Evolutionary conservation across 352 stramenopile genomes (phyloP).

Genomic region (Phytophthora pluvialis): DNA sequence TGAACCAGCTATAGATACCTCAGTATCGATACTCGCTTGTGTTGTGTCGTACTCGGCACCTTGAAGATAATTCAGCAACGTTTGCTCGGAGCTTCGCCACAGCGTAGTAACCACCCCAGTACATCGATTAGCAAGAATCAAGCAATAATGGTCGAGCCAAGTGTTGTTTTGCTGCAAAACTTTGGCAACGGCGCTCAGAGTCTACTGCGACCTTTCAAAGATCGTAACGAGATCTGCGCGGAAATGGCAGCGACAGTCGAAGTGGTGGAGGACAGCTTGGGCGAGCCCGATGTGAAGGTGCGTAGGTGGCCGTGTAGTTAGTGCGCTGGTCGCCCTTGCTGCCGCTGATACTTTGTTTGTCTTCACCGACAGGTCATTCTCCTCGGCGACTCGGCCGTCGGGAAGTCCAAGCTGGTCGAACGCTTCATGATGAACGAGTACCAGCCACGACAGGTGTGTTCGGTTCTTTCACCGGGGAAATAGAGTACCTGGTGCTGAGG

Average conservation of each 20-base stretch:
- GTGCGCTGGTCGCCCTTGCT: neutral
- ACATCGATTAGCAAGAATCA: no score
- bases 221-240: conserved; percentile 36
- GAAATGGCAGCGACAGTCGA: conserved; percentile 36
- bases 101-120: no score
- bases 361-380: conserved; percentile 83
- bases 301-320: neutral
- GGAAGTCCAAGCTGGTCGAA: conserved; percentile 96
- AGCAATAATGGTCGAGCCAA: no score
- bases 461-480: neutral
- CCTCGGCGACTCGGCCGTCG: conserved; percentile 94
- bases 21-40: no score
- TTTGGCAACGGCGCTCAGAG: neutral
- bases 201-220: conserved; percentile 94
- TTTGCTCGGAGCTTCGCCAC: no score
- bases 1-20: no score
- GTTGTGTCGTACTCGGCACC: no score
- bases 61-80: no score
- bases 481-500: conserved; percentile 3
- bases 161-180: neutral
- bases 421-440: conserved; percentile 97
- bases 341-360: neutral
- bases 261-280: conserved; percentile 50
- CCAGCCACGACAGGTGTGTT: conserved; percentile 82
- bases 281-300: conserved; percentile 73